Conservation (phyloP, 495 filamentous ascomycete genomes). For the Penicillium fimorum region DNA sequence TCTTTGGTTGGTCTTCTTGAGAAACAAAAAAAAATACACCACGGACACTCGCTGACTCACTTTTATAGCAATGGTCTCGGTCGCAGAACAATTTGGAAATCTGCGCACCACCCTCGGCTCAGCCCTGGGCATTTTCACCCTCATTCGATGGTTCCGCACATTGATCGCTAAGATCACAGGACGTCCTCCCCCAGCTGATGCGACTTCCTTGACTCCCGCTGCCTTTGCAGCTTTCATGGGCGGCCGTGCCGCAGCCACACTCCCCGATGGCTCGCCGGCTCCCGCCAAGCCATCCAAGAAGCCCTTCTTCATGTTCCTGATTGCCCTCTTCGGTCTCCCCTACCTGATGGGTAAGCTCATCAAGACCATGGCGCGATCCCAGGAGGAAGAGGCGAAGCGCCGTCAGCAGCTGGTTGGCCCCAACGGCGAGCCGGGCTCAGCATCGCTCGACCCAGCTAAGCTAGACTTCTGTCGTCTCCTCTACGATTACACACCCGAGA, state of each 20-base stretch:
- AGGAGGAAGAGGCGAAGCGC: slow-evolving; percentile 72
- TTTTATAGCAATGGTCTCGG: slow-evolving; percentile 87
- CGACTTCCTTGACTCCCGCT: slow-evolving; percentile 79
- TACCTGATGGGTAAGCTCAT: slow-evolving; percentile 97
- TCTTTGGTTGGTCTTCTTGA: slow-evolving; percentile 67
- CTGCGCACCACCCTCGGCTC: slow-evolving; percentile 93
- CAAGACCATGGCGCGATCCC: slow-evolving; percentile 72
- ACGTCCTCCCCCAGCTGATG: slow-evolving; percentile 81
- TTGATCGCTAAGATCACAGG: slow-evolving; percentile 93
- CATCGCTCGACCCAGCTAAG: slow-evolving; percentile 75
- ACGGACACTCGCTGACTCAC: slow-evolving; percentile 12
- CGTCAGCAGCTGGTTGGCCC: slow-evolving; percentile 53
- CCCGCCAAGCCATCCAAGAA: slow-evolving; percentile 80
- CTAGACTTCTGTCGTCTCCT: slow-evolving; percentile 92
- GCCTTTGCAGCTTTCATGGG: slow-evolving; percentile 84
- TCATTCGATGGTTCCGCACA: slow-evolving; percentile 91
- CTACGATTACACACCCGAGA: slow-evolving; percentile 87
- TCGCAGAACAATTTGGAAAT: slow-evolving; percentile 94
- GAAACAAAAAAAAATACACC: neutral
- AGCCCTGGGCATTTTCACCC: slow-evolving; percentile 89
- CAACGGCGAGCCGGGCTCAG: slow-evolving; percentile 46
- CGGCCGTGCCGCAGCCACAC: slow-evolving; percentile 40
- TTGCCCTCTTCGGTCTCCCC: slow-evolving; percentile 90
- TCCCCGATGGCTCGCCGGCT: slow-evolving; percentile 55
- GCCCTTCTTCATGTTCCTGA: slow-evolving; percentile 91